These are phyloP conservation scores for Lepidopterella palustris DNA, from an alignment of 495 filamentous ascomycete genomes.

Conservation along the genomic window DNA sequence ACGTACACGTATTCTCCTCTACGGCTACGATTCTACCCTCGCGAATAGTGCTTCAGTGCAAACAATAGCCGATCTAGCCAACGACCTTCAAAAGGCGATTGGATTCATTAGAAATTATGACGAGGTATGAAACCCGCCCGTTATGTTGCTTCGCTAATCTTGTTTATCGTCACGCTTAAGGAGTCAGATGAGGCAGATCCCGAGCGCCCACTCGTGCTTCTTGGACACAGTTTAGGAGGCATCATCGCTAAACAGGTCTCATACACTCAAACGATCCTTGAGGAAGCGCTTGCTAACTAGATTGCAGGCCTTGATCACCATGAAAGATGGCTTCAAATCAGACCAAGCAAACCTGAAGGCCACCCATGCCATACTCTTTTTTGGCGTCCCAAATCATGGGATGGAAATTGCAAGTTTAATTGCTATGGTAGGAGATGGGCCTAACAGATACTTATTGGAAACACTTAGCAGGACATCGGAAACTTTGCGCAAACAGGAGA, in stretches of 20 bases:
- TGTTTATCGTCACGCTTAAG: neutral
- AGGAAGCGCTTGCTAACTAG: neutral
- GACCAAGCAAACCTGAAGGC: constrained; percentile 7
- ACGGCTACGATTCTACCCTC: neutral
- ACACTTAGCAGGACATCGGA: constrained; percentile 13
- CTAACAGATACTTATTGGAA: constrained; percentile 14
- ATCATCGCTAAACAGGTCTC: neutral
- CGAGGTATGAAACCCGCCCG: too few species aligned
- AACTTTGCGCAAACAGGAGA: constrained; percentile 7
- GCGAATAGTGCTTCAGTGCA: neutral
- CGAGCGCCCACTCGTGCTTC: neutral
- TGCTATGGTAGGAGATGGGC: constrained; percentile 19
- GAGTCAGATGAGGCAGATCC: neutral
- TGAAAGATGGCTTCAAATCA: constrained; percentile 5
- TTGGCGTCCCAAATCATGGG: constrained; percentile 28
- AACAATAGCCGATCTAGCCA: neutral
- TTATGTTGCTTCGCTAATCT: too few species aligned
- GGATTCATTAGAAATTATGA: neutral
- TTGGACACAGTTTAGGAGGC: neutral
- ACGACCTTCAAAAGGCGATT: neutral
- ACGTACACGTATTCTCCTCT: neutral
- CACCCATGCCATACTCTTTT: constrained; percentile 24
- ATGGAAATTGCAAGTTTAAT: constrained; percentile 26
- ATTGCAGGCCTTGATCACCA: neutral
- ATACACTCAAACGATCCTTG: neutral